Base-by-base conservation (phyloP, 2,329 filamentous ascomycete species). In the Huntiella bhutanensis region DNA sequence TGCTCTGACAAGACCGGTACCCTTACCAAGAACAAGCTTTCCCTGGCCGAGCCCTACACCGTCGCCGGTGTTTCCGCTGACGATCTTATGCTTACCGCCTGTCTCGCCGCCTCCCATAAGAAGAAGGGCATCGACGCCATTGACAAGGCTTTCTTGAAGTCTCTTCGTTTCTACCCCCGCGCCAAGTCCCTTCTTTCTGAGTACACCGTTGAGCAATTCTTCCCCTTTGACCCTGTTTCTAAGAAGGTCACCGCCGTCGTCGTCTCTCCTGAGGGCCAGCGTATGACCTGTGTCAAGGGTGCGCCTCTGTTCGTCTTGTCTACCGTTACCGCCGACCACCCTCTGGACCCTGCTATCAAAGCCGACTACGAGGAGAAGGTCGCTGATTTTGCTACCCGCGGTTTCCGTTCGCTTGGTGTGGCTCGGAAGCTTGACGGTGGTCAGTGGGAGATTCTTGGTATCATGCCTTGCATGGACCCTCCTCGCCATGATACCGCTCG, bases 331-430 rank as follows among this genome's bases (percentile, higher is more conserved):
- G 79, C 88, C 62, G 83, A 91, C 59, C 79, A 87, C 63, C 70
- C 75, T 51, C 79, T 93, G 53, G 76, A 81, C 12, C 77, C 82
- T 52, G 75, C 80, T 40, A 68, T 92, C 49, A 80, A 87, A 61
- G 71, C 77, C 62, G 81, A 78, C 56, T 94, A 92, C 71, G 88
- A 88, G 73, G 85, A 84, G 68, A 88, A 86, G 64, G 84, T 93
- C 51, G 81, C 82, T 43, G 86, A 93, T 63, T 92, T 92, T 59
- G 86, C 85, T 56, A 82, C 79, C 56, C 82, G 86, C 74, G 86
- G 86, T 68, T 93, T 92, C 73, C 83, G 86, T 64, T 91, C 86
- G 50, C 81, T 94, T 42, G 85, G 85, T 72, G 82, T 93, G 67
- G 85, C 85, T 57, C 84, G 85, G 65, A 92, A 91, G 74, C 79